Base-by-base conservation (phyloP, 257 asterid species). In the Petunia secreta region DNA sequence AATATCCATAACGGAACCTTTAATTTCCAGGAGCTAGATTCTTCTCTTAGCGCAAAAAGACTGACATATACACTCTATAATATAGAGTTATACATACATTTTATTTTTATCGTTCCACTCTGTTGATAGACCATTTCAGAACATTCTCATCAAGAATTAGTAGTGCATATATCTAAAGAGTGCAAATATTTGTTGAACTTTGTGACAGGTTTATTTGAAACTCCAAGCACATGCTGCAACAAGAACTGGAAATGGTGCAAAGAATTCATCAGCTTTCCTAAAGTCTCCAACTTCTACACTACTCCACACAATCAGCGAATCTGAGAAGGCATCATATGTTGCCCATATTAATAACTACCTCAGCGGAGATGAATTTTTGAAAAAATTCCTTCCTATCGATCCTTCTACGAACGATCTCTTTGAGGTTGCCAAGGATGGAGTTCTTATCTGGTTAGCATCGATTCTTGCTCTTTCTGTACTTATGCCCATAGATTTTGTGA, bases 221-320 rank as follows among this genome's bases (percentile, higher is more conserved):
- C 87, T 93, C 85, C 99, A 92, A 90, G 88, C 87, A 1, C 97
- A 90, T 82, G 97, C 97, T 68, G 87, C 93, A 8, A 88, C 91
- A 64, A 89, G 86, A 82, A 87, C 87, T 87, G 99, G 98, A 60
- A 89, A 84, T 64, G 92, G 93, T 36, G 97, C 90, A 75, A 93
- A 90, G 85, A 92, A 88, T 75, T 90, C 98, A 84, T 90, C 97
- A n/a, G 99, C 99, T 69, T 95, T 95, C 83, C 82, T 95, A 75
- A 95, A 90, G 83, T 95, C 99, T 80, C 99, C 98, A 52, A 95
- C 99, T 44, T 95, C 96, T 77, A 89, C 97, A 46, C 90, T 94
- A 87, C 98, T 95, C 80, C 99, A 95, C 81, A 95, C 98, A 36
- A 95, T 95, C 79, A 95, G 97, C 44, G 99, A 93, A 83, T 90